These are phyloP conservation scores for Dendryphion nanum DNA, from an alignment of 2,329 filamentous ascomycete genomes.

Conservation along the genomic window DNA sequence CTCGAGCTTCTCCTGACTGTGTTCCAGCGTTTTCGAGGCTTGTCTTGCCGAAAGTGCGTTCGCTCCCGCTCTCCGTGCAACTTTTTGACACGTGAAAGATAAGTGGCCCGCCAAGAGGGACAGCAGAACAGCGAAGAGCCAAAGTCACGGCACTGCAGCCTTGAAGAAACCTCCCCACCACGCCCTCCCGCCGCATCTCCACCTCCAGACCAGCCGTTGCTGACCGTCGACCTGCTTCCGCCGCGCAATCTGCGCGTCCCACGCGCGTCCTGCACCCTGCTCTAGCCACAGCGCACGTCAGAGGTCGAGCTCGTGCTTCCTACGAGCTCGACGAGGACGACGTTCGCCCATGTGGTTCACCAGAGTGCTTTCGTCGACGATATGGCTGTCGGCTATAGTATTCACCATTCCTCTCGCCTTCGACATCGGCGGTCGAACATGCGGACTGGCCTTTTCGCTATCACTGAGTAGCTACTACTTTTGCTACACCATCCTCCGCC, in stretches of 20 bases:
- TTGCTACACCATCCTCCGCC: constrained; percentile 75
- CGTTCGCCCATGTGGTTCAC: constrained; percentile 75
- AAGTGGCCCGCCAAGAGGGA: not conserved
- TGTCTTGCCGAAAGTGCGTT: not conserved
- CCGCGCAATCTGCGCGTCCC: constrained; percentile 31
- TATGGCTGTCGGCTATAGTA: constrained; percentile 89
- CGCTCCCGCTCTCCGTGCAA: not conserved
- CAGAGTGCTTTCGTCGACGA: constrained; percentile 72
- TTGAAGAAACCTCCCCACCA: not conserved
- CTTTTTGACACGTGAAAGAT: not conserved
- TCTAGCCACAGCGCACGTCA: constrained; percentile 19
- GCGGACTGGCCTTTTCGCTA: constrained; percentile 90
- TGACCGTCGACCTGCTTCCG: constrained; percentile 13
- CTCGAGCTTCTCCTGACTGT: too few relatives aligned
- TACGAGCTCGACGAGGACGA: constrained; percentile 47
- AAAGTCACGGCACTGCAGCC: not conserved
- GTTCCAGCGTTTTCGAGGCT: too few relatives aligned
- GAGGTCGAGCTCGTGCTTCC: constrained; percentile 41
- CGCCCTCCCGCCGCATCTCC: constrained; percentile 4
- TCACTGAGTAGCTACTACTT: constrained; percentile 89
- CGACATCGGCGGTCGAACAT: constrained; percentile 94
- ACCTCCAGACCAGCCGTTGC: constrained; percentile 1
- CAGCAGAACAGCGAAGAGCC: not conserved
- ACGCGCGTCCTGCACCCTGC: constrained; percentile 17
- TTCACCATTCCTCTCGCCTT: constrained; percentile 96